Evolutionary conservation across 2,329 filamentous ascomycete genomes (phyloP).

Genomic region (Botrytis pseudocinerea): DNA sequence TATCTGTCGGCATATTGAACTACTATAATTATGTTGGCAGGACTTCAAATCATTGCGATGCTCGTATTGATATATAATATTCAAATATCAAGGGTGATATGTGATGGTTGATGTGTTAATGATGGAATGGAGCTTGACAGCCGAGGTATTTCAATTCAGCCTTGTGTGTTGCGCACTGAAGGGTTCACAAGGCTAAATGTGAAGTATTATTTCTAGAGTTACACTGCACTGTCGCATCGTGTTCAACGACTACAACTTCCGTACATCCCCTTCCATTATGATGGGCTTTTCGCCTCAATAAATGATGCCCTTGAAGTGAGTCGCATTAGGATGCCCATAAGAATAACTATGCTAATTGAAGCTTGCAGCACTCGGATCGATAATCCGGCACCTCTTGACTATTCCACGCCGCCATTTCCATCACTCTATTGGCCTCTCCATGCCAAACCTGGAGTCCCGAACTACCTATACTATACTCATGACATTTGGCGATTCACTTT

Average conservation of each 20-base stretch:
- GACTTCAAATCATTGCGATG: not conserved
- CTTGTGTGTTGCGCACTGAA: not conserved
- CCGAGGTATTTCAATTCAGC: conserved; percentile 14
- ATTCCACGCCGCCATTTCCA: conserved; percentile 63
- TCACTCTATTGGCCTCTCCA: conserved; percentile 64
- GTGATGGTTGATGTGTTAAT: conserved; percentile 5
- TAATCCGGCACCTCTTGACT: conserved; percentile 47
- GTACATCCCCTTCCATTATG: not conserved
- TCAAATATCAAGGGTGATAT: not conserved
- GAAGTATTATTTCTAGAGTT: not conserved
- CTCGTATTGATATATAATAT: not conserved
- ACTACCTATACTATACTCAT: conserved; percentile 57
- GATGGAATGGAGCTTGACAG: not conserved
- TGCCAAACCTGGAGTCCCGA: conserved; percentile 47
- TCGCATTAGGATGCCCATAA: not conserved
- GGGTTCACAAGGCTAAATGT: not conserved
- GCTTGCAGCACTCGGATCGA: conserved; percentile 33
- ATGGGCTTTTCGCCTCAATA: not conserved
- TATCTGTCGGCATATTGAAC: conserved; percentile 38
- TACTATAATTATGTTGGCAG: not conserved
- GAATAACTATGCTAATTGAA: conserved; percentile 19
- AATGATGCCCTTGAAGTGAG: conserved; percentile 32
- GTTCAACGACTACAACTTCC: not conserved
- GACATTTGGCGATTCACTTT: conserved; percentile 72
- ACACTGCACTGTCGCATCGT: conserved; percentile 6